phyloP scores from a whole-genome alignment of 2,329 filamentous ascomycete genomes.

The Hypocrella siamensis region DNA sequence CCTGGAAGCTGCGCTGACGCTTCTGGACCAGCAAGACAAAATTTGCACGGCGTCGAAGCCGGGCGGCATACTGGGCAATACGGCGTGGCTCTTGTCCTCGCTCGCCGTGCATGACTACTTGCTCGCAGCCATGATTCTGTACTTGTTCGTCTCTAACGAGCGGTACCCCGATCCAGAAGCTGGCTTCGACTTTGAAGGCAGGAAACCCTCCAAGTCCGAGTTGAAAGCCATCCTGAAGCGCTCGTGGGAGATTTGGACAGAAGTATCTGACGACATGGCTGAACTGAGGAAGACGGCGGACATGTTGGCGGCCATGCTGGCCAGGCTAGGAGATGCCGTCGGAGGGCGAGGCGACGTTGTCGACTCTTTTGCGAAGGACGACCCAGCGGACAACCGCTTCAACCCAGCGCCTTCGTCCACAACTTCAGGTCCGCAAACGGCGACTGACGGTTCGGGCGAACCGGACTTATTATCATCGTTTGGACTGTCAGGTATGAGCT shows the following conservation, averaged over 20 bases:
- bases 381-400: neutral
- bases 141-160: conserved; percentile 31
- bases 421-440: too few relatives aligned
- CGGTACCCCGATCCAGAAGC: conserved; percentile 20
- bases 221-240: conserved; percentile 23
- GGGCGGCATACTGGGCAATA: conserved; percentile 33
- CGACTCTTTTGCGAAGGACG: neutral
- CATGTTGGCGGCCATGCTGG: conserved; percentile 28
- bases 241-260: conserved; percentile 28
- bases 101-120: conserved; percentile 46
- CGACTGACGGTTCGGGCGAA: too few relatives aligned
- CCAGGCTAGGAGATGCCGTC: conserved; percentile 20
- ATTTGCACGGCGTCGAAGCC: conserved; percentile 34
- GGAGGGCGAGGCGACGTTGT: conserved; percentile 1
- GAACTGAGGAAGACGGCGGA: conserved; percentile 30
- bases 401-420: too few relatives aligned
- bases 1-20: conserved; percentile 29
- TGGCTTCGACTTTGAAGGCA: conserved; percentile 16
- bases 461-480: too few relatives aligned
- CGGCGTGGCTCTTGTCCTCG: conserved; percentile 41
- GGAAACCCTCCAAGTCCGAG: conserved; percentile 17
- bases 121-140: conserved; percentile 44
- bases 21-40: conserved; percentile 30
- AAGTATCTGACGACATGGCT: conserved; percentile 17
- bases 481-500: too few relatives aligned